phyloP scores from a whole-genome alignment of 2,329 filamentous ascomycete species.

The Cladorrhinum sp. region DNA sequence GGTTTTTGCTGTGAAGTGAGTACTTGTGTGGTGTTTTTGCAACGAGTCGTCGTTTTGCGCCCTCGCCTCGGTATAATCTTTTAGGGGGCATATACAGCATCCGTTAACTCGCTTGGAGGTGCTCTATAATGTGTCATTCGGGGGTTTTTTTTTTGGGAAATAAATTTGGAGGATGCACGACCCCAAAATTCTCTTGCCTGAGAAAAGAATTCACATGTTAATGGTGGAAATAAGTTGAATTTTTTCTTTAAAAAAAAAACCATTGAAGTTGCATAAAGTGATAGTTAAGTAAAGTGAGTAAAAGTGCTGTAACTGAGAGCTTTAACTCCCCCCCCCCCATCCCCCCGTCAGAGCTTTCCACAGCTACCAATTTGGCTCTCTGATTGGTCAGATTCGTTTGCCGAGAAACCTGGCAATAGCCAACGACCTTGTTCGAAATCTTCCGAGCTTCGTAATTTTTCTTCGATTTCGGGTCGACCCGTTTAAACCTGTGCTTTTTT shows the following conservation, averaged over 20 bases:
- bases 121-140: neutral
- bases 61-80: neutral
- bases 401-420: slow-evolving; percentile 21
- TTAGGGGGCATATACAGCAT: neutral
- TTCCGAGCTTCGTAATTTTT: slow-evolving; percentile 35
- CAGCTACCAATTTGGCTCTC: slow-evolving; percentile 24
- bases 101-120: neutral
- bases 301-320: too few relatives aligned
- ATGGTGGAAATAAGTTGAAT: neutral
- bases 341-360: slow-evolving; percentile 18
- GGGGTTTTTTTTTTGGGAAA: too few relatives aligned
- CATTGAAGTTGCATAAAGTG: neutral
- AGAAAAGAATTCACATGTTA: neutral
- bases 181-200: neutral
- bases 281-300: too few relatives aligned
- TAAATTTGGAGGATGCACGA: neutral
- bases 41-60: neutral
- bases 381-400: slow-evolving; percentile 27
- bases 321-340: neutral
- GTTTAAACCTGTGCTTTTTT: neutral
- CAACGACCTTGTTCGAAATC: slow-evolving; percentile 31
- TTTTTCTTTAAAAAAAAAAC: too few relatives aligned
- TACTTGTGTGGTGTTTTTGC: neutral
- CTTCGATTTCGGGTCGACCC: slow-evolving; percentile 18
- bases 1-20: neutral